Evolutionary conservation across 768 basidiomycete genomes (phyloP), one percentile per base, ranked within the genome.

Genomic region (Serendipita indica): DNA sequence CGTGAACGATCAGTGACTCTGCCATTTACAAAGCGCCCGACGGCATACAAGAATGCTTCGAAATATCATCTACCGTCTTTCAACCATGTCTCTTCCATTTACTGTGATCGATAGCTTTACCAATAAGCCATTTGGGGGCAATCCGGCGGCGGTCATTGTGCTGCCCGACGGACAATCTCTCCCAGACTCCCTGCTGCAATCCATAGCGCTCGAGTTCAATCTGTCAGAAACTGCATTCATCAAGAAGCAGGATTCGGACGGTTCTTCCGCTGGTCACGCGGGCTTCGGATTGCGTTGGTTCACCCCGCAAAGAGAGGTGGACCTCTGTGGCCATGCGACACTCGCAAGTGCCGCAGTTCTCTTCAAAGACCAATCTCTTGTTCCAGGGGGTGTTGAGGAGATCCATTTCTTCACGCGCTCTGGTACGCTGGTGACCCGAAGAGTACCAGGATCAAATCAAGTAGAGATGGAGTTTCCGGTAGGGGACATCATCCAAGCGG

Each of bases 251-350:
- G 60, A 59, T 57, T 20, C 52, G 3, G 20, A 35, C 27, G 10
- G 30, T 32, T 1, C 45, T 13, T 4, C 39, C 34, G 16, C 57
- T 28, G 33, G 43, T 12, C 46, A 58, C 27, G 58, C 52, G 3
- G 5, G 12, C 16, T 69, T 64, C 57, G 62, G 62, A 14, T 59
- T 71, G 33, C 58, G 68, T 2, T 70, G 67, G 69, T 70, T 68
- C 62, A 68, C 68, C 1, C 64, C 66, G 2, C 18, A 18, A 13
- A 35, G 57, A 3, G 70, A 71, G 60, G 58, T 65, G 2, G 49
- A 59, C 1, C 63, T 71, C 2, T 71, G 70, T 57, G 70, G 70
- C 10, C 70, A 71, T 58, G 70, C 67, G 2, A 70, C 71, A 12
- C 63, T 72, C 49, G 70, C 67, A 0, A 61, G 65, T 0, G 66